Base-by-base conservation (phyloP, 306 rosid species). In the Lathyrus tuberosus region DNA sequence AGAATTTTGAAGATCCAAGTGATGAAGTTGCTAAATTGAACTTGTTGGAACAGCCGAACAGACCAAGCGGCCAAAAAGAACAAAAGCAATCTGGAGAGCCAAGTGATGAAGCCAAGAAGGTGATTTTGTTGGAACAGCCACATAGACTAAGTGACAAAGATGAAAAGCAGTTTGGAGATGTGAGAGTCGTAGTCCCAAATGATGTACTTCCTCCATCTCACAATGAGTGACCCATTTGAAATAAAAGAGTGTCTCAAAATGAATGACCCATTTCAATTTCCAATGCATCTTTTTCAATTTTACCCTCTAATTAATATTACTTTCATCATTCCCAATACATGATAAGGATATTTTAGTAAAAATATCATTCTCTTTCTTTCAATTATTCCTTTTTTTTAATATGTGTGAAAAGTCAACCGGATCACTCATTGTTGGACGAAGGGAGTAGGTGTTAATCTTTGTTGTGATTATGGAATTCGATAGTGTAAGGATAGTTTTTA, bases 81-180 rank as follows among this genome's bases (percentile, higher is more conserved):
- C 16, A 62, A 44, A 24, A 41, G 49, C 35, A 1, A 28, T 49
- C 18, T 49, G 92, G 65, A 74, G 86, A 80, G 65, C 37, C 47
- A 33, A 63, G 65, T 62, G 83, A 62, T 71, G 59, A 61, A 63
- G 70, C 59, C 44, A 31, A 51, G 53, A 75, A 70, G 58, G 84
- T 80, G 56, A 72, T 82, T 17, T 83, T 88, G 76, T 66, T 79
- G 74, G 74, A 78, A 69, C 86, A 72, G 78, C 97, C 96, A 0
- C 80, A 43, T 38, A 77, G 67, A 70, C 44, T 52, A 60, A 46
- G 31, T 31, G 47, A 26, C 3, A 18, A 67, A 56, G 66, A 69
- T 18, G 67, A 58, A 57, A 65, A 6, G 16, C 26, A 26, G 52
- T 35, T 59, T 66, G 75, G 46, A 65, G 82, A 75, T 71, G 52